phyloP scores from a whole-genome alignment of 148 eudicot species.

The Cornus controversa region DNA sequence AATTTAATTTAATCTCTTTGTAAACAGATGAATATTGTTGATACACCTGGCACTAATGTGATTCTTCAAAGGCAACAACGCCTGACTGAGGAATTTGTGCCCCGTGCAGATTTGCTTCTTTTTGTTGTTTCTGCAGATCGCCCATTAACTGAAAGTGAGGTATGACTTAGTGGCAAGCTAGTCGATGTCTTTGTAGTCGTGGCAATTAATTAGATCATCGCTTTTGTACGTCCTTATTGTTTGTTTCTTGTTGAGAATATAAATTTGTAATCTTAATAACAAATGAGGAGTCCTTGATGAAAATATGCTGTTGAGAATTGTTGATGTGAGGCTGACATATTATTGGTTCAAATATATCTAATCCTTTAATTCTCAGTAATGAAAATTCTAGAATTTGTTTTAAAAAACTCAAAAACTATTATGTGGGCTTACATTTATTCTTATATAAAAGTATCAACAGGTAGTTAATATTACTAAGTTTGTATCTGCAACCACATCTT shows the following conservation, averaged over 20 bases:
- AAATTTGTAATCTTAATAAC: not conserved
- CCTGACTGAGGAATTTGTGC: conserved; percentile 96
- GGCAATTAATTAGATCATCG: not conserved
- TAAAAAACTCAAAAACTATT: no score
- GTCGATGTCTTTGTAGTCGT: not conserved
- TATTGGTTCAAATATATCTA: not conserved
- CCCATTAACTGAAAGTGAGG: conserved; percentile 98
- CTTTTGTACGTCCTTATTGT: not conserved
- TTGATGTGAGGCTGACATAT: not conserved
- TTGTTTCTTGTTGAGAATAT: conserved; percentile 5
- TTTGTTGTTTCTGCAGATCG: conserved; percentile 97
- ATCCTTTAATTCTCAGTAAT: no score
- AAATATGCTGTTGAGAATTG: not conserved
- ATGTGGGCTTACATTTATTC: not conserved
- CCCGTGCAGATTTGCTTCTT: conserved; percentile 93
- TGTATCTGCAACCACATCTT: not conserved
- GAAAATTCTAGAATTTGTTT: not conserved
- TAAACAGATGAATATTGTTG: conserved; percentile 86
- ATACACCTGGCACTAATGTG: conserved; percentile 99
- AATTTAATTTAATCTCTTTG: not conserved
- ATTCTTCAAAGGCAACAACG: conserved; percentile 97
- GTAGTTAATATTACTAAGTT: not conserved
- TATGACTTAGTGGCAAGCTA: conserved; percentile 24
- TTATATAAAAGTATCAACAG: not conserved
- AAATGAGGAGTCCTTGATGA: not conserved